Conservation (phyloP, 257 asterid species). For the Cynanchum wilfordii region DNA sequence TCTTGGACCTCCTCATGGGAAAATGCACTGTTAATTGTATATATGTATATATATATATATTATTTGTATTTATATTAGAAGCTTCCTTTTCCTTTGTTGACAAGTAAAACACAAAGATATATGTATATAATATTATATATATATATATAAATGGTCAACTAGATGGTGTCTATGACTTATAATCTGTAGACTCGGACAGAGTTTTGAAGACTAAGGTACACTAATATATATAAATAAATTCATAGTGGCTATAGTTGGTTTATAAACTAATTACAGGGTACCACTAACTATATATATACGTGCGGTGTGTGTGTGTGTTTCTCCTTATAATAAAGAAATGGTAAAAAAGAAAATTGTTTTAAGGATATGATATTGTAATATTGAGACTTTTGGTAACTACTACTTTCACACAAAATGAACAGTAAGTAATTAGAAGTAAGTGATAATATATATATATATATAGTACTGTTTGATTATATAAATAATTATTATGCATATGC, state of each 20-base stretch:
- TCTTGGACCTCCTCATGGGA: not conserved
- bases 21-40: not conserved
- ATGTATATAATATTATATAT: no score
- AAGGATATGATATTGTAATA: not conserved
- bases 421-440: not conserved
- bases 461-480: no score
- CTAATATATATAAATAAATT: constrained; percentile 1
- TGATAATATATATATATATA: no score
- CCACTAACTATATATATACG: not conserved
- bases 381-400: not conserved
- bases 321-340: not conserved
- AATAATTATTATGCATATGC: not conserved
- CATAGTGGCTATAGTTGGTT: constrained; percentile 6
- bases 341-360: no score
- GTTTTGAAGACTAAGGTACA: constrained; percentile 13
- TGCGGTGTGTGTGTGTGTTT: no score
- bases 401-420: not conserved
- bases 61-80: not conserved
- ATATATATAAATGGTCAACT: constrained; percentile 18
- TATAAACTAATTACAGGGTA: not conserved
- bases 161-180: constrained; percentile 12
- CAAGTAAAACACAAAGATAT: constrained; percentile 13
- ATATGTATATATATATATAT: no score
- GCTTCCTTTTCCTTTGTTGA: constrained; percentile 27
- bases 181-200: constrained; percentile 9